A percentile compares a stretch with the other conserved stretches of the same genome.
Evolutionary conservation across 2,329 filamentous ascomycete genomes (phyloP).

Genomic region (Huntiella bhutanensis): DNA sequence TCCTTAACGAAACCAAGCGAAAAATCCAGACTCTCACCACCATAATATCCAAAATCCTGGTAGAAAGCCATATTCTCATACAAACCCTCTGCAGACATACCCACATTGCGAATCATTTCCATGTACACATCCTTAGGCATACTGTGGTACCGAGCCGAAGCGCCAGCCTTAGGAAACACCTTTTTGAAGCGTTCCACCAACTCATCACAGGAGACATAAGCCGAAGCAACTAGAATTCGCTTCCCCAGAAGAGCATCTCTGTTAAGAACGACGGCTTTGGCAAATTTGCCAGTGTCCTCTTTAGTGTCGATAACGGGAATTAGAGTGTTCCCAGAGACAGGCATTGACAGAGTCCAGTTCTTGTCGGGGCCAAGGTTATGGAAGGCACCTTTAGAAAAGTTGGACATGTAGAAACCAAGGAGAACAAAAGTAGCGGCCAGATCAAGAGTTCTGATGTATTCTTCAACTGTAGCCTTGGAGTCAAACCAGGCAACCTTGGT

Average conservation of each 20-base stretch:
- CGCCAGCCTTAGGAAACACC: conserved; percentile 20
- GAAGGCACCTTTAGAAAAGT: conserved; percentile 17
- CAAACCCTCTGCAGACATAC: conserved; percentile 18
- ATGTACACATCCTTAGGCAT: conserved; percentile 20
- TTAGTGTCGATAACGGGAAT: conserved; percentile 22
- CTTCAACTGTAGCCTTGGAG: conserved; percentile 34
- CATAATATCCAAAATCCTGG: conserved; percentile 24
- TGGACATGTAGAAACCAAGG: conserved; percentile 36
- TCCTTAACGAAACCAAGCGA: conserved; percentile 19
- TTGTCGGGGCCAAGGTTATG: conserved; percentile 17
- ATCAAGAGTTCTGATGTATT: conserved; percentile 32
- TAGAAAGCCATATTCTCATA: conserved; percentile 25
- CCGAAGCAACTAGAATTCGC: conserved; percentile 19
- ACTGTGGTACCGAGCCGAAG: conserved; percentile 16
- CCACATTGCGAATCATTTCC: conserved; percentile 16
- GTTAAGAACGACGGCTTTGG: conserved; percentile 16
- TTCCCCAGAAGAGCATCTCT: conserved; percentile 16
- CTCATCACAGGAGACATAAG: conserved; percentile 19
- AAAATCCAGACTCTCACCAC: conserved; percentile 17
- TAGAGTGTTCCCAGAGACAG: conserved; percentile 16
- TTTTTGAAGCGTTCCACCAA: conserved; percentile 16
- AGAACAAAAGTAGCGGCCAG: conserved; percentile 32
- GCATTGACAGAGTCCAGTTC: conserved; percentile 16
- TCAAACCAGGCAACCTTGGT: conserved; percentile 33
- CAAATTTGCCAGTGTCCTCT: conserved; percentile 24